Conservation (phyloP, 1,284 basidiomycete species). For the Naganishia liquefaciens region DNA sequence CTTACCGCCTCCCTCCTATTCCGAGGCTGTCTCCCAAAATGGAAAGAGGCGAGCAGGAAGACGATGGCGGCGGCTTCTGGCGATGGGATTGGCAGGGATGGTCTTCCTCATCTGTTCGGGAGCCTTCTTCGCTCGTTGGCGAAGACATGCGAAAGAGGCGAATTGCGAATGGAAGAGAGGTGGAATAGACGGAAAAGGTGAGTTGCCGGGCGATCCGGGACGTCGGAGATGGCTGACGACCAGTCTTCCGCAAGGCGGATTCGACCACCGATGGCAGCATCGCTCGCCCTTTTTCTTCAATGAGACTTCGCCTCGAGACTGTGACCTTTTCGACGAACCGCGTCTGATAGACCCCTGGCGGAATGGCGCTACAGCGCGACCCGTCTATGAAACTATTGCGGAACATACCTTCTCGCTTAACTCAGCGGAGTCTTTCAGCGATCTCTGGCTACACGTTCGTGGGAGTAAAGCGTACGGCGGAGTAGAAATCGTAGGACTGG, state of each 20-base stretch:
- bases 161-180: conserved; percentile 8
- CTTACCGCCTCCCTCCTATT: conserved; percentile 22
- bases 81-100: neutral
- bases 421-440: neutral
- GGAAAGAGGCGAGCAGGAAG: neutral
- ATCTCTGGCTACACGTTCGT: conserved; percentile 9
- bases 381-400: conserved; percentile 5
- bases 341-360: conserved; percentile 8
- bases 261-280: conserved; percentile 21
- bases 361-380: conserved; percentile 9
- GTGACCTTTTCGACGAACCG: conserved; percentile 22
- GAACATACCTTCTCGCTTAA: conserved; percentile 5
- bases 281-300: neutral
- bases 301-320: conserved; percentile 17
- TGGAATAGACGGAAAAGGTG: conserved; percentile 56
- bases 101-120: neutral
- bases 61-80: neutral
- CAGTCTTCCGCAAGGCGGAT: neutral
- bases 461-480: conserved; percentile 10
- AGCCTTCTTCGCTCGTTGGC: neutral
- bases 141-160: neutral
- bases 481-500: conserved; percentile 2
- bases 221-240: neutral
- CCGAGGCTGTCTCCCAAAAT: conserved; percentile 7
- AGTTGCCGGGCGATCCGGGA: conserved; percentile 33